Conservation (phyloP, 306 rosid genomes). For the Bauhinia variegata region DNA sequence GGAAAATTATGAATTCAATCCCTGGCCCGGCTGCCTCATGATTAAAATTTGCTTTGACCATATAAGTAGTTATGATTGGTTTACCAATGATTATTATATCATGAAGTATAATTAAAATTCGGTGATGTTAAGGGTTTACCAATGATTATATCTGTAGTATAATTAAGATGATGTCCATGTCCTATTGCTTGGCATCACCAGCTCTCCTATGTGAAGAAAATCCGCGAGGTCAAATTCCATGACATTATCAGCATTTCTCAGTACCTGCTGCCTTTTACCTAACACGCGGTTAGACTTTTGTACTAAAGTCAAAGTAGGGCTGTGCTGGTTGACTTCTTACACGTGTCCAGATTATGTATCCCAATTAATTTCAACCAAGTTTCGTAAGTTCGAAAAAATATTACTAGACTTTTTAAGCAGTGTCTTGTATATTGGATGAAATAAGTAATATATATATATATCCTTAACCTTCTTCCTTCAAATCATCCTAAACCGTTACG, state of each 20-base stretch:
- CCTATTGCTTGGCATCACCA: conserved; percentile 39
- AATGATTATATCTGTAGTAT: conserved; percentile 37
- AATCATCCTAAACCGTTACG: no score
- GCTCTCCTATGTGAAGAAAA: conserved; percentile 49
- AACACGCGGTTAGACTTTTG: conserved; percentile 60
- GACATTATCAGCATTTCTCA: conserved; percentile 60
- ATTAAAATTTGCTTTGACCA: neutral
- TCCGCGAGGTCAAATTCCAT: conserved; percentile 66
- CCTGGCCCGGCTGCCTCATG: conserved; percentile 33
- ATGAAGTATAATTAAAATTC: no score
- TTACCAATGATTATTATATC: no score
- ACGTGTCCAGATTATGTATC: conserved; percentile 17
- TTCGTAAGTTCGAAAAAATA: no score
- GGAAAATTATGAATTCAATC: conserved; percentile 10
- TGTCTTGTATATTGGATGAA: no score
- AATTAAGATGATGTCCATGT: conserved; percentile 24
- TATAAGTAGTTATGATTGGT: no score
- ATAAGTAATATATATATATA: no score
- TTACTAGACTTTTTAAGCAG: no score
- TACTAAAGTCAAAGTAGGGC: conserved; percentile 46
- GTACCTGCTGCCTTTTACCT: conserved; percentile 40
- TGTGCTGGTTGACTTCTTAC: conserved; percentile 34
- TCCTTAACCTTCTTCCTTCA: no score
- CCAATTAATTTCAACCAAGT: neutral
- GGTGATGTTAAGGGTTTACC: neutral